Evolutionary conservation across 129 eudicot genomes (phyloP).

Genomic region (Arctium minus): DNA sequence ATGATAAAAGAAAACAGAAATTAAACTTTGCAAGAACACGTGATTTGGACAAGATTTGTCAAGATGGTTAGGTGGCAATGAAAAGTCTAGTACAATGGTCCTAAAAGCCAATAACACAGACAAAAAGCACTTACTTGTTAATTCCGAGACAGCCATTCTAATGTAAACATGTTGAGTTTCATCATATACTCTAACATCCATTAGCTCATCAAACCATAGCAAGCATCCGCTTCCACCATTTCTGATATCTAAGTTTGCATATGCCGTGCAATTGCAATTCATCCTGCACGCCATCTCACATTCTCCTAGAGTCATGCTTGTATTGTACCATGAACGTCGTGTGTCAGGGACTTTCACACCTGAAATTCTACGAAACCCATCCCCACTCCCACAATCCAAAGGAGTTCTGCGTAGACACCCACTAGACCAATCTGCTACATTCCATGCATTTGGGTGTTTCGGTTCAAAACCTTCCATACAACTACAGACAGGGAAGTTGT

Average conservation of each 20-base stretch:
- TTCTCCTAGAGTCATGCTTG: too few relatives aligned
- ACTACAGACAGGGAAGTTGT: constrained; percentile 24
- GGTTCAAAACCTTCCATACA: constrained; percentile 50
- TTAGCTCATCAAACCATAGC: constrained; percentile 20
- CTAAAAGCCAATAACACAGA: not conserved
- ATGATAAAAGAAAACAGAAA: too few relatives aligned
- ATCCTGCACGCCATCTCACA: too few relatives aligned
- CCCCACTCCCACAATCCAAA: constrained; percentile 26
- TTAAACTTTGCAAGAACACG: too few relatives aligned
- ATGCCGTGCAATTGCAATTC: constrained; percentile 15
- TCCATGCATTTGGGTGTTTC: not conserved
- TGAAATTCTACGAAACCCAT: constrained; percentile 24
- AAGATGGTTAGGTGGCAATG: not conserved
- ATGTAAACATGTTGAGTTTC: constrained; percentile 20
- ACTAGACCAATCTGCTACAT: too few relatives aligned
- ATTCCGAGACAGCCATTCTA: constrained; percentile 10
- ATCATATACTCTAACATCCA: constrained; percentile 12
- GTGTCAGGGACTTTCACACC: too few relatives aligned
- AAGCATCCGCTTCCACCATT: constrained; percentile 30
- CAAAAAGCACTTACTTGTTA: not conserved
- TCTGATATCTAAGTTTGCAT: constrained; percentile 16
- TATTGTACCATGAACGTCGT: too few relatives aligned
- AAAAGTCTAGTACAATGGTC: not conserved
- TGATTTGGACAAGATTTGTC: too few relatives aligned
- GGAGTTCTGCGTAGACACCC: not conserved